Conservation (phyloP, 192 early-diverging fungal genomes). For the Diversispora epigaea region DNA sequence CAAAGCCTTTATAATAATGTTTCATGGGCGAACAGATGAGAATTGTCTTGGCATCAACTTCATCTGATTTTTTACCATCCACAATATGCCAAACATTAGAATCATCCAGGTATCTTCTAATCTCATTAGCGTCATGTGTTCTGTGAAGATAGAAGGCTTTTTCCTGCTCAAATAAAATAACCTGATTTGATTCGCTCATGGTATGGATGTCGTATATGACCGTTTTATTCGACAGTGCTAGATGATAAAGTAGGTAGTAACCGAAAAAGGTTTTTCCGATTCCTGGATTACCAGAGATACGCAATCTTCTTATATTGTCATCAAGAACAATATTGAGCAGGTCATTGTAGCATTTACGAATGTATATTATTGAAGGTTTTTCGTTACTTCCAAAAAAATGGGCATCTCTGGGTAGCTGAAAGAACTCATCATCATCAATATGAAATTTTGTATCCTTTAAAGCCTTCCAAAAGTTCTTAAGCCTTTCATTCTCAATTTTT, state of each 20-base stretch:
- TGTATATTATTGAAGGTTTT: neutral
- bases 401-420: too few species aligned
- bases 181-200: too few species aligned
- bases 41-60: neutral
- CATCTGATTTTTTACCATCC: neutral
- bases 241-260: neutral
- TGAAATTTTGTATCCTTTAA: too few species aligned
- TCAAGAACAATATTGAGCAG: neutral
- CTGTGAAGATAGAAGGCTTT: neutral
- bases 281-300: neutral
- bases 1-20: neutral
- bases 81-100: neutral
- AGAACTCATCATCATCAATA: too few species aligned
- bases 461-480: too few species aligned
- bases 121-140: too few species aligned
- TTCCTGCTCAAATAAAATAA: neutral
- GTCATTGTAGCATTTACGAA: neutral
- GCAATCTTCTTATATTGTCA: neutral
- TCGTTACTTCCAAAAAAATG: too few species aligned
- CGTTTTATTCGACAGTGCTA: neutral
- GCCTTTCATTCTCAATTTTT: too few species aligned
- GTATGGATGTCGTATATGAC: neutral
- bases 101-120: neutral
- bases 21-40: neutral
- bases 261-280: constrained; percentile 12